These are phyloP conservation scores for Epichloe gansuensis DNA, from an alignment of 2,329 filamentous ascomycete species.

Conservation along the genomic window DNA sequence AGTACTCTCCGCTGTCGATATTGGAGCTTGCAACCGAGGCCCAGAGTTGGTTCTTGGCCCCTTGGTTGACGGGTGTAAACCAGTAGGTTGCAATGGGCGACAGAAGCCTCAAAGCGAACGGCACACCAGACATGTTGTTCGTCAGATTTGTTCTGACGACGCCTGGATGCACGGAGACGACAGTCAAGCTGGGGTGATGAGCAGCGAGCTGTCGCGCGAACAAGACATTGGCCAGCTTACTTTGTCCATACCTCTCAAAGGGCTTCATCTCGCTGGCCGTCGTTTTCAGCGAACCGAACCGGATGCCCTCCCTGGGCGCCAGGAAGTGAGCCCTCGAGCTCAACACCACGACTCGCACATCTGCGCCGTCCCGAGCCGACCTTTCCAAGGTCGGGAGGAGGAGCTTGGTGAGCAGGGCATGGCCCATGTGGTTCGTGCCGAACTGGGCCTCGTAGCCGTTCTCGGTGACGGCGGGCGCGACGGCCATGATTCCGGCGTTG, in stretches of 20 bases:
- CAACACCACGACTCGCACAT: constrained; percentile 19
- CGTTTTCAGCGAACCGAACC: constrained; percentile 18
- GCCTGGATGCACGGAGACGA: constrained; percentile 16
- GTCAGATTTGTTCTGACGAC: constrained; percentile 17
- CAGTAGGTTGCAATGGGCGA: constrained; percentile 8
- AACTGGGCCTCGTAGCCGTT: constrained; percentile 38
- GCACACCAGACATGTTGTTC: constrained; percentile 6
- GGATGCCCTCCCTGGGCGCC: constrained; percentile 14
- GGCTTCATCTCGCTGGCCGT: constrained; percentile 9
- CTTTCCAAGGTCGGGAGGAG: constrained; percentile 19
- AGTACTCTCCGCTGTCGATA: constrained; percentile 20
- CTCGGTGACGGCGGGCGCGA: constrained; percentile 21
- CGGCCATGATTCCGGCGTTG: constrained; percentile 33
- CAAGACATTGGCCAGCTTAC: constrained; percentile 20
- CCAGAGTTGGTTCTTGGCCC: constrained; percentile 31
- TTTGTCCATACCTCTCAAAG: constrained; percentile 16
- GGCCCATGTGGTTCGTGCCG: constrained; percentile 36
- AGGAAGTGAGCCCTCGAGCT: constrained; percentile 14
- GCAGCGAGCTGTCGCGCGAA: constrained; percentile 16
- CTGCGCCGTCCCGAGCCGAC: constrained; percentile 13
- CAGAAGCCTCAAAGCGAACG: constrained; percentile 5
- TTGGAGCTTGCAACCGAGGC: constrained; percentile 20
- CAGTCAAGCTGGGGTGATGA: constrained; percentile 13
- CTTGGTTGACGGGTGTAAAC: constrained; percentile 17
- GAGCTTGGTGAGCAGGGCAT: constrained; percentile 30